These are phyloP conservation scores for Pythium oligandrum DNA, from an alignment of 352 stramenopile species.

Conservation along the genomic window DNA sequence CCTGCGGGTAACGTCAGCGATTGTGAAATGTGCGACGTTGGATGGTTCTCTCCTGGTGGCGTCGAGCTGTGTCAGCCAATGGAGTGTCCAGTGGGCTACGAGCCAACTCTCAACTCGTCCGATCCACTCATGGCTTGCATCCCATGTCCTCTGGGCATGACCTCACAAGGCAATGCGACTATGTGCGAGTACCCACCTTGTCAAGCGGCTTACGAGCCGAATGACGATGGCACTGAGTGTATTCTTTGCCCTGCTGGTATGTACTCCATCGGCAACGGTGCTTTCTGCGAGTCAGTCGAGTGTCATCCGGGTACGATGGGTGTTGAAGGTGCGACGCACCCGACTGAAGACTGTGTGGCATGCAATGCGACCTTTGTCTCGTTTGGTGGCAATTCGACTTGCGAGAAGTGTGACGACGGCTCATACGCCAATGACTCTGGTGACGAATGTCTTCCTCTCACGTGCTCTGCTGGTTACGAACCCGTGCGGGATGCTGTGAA, in stretches of 20 bases:
- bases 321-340: constrained; percentile 18
- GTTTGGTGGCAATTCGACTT: constrained; percentile 25
- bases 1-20: constrained; percentile 18
- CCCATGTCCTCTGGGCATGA: constrained; percentile 27
- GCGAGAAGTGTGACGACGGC: constrained; percentile 24
- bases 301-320: constrained; percentile 24
- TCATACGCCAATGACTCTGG: constrained; percentile 22
- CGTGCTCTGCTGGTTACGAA: constrained; percentile 26
- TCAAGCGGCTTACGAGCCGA: constrained; percentile 36
- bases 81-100: constrained; percentile 21
- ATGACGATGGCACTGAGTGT: constrained; percentile 24
- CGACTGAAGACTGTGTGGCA: constrained; percentile 18
- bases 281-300: constrained; percentile 22
- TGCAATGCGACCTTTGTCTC: constrained; percentile 32
- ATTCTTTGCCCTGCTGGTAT: constrained; percentile 20
- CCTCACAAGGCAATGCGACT: constrained; percentile 25
- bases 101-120: constrained; percentile 24
- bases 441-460: constrained; percentile 21
- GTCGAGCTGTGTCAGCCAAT: constrained; percentile 18
- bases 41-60: constrained; percentile 32
- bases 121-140: constrained; percentile 24
- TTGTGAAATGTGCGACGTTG: constrained; percentile 24
- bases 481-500: constrained; percentile 13
- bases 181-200: constrained; percentile 31
- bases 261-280: constrained; percentile 25